Evolutionary conservation across 805 yeast genomes (phyloP), one percentile per base, ranked within the genome.

Genomic region (Monosporozyma aerobia): DNA sequence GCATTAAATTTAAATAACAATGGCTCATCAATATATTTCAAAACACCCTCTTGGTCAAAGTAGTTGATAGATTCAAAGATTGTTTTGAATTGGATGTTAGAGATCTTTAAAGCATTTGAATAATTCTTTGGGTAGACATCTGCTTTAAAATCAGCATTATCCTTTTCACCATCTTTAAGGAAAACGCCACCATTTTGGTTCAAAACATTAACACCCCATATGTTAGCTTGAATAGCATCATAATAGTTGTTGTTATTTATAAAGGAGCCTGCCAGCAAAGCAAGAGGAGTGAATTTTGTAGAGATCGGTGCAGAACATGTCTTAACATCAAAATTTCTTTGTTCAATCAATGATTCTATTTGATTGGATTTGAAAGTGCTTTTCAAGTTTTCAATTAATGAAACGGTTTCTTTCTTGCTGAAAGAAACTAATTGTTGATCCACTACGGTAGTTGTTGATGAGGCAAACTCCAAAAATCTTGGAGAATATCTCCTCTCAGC

Each of bases 31-130:
- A 79, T 71, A 7, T 23, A 10, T n/a, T 27, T 48, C 23, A 53
- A 13, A 41, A 41, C 39, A 33, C 50, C 48, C 8, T 40, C 27
- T 23, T 44, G n/a, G 23, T 27, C 14, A 10, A 52, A 48, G 40
- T 54, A 51, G 46, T 54, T 53, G 2, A 76, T 70, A 6, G 81
- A 73, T 56, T 82, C 88, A 62, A 85, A 87, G 5, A 90, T 65
- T 0, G 95, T 79, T 51, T 89, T 75, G 76, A 88, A 74, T 61
- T 87, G 94, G 44, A 85, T 73, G 64, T 90, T 96, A 47, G 77
- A 73, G 8, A 79, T 72, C 32, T 80, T 76, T 57, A 87, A 68
- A 2, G 73, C 71, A 14, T 69, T 61, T 0, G 95, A 89, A 63
- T 84, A 89, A 53, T 64, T 76, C 1, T 71, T 62, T 0, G 95